phyloP scores from a whole-genome alignment of 1,284 basidiomycete species.

The Tausonia pullulans region DNA sequence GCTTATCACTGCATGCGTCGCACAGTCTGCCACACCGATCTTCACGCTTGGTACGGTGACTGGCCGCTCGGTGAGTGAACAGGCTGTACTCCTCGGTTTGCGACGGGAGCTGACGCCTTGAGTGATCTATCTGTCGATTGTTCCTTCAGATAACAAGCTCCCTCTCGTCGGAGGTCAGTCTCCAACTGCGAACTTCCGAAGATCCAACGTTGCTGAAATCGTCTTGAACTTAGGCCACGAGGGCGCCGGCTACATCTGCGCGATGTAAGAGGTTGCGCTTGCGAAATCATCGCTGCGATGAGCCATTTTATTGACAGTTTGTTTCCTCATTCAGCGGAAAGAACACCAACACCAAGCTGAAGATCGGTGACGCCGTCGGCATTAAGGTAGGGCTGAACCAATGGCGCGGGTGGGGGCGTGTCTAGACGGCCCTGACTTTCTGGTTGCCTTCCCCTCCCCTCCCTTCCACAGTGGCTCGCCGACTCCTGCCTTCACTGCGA shows the following conservation, averaged over 20 bases:
- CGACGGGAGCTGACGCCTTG: slow-evolving; percentile 1
- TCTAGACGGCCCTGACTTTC: slow-evolving; percentile 22
- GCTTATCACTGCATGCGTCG: slow-evolving; percentile 16
- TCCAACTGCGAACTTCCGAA: too few relatives aligned
- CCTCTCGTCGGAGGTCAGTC: slow-evolving; percentile 57
- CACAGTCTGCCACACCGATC: slow-evolving; percentile 58
- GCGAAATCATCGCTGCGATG: neutral
- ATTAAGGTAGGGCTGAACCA: slow-evolving; percentile 44
- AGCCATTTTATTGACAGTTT: slow-evolving; percentile 25
- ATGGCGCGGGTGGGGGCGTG: too few relatives aligned
- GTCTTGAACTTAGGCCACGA: slow-evolving; percentile 46
- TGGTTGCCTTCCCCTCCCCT: neutral
- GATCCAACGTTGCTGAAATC: too few relatives aligned
- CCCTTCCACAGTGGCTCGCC: slow-evolving; percentile 47
- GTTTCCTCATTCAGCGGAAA: slow-evolving; percentile 61
- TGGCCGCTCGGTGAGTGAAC: slow-evolving; percentile 43
- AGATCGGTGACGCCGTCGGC: slow-evolving; percentile 68
- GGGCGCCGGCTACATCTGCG: slow-evolving; percentile 46
- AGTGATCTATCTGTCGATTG: slow-evolving; percentile 25
- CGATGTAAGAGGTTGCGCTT: too few relatives aligned
- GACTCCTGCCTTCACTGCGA: slow-evolving; percentile 61
- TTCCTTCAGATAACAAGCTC: slow-evolving; percentile 37
- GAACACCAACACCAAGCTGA: slow-evolving; percentile 46
- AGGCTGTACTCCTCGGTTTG: too few relatives aligned
- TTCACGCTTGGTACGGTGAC: slow-evolving; percentile 57